Evolutionary conservation across 345 rosid genomes (phyloP).

Genomic region (Acer yangbiense): DNA sequence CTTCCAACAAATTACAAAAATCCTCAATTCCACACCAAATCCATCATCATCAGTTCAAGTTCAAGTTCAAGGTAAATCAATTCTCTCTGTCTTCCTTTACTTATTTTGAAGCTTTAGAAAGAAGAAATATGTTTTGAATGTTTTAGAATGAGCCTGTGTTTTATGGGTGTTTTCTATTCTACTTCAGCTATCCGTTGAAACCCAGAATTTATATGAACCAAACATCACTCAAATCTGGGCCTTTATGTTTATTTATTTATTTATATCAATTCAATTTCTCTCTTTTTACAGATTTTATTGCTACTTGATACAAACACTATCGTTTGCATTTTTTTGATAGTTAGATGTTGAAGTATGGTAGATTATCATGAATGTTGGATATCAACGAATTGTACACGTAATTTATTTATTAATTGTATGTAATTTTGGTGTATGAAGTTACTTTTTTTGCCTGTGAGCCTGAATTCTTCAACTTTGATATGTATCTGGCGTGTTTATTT

Average conservation of each 20-base stretch:
- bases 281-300: neutral
- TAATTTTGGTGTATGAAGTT: neutral
- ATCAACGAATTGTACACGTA: neutral
- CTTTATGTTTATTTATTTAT: neutral
- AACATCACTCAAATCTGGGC: neutral
- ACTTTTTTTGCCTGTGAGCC: neutral
- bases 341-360: neutral
- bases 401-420: neutral
- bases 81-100: neutral
- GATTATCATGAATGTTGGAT: neutral
- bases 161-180: neutral
- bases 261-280: too few relatives aligned
- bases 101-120: neutral
- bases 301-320: neutral
- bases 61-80: slow-evolving; percentile 13
- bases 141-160: neutral
- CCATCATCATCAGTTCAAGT: neutral
- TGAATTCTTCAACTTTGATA: neutral
- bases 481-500: neutral
- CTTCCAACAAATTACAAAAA: neutral
- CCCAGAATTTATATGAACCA: too few relatives aligned
- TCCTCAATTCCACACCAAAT: neutral
- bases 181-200: too few relatives aligned
- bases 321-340: neutral
- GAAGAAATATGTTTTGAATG: neutral